Conservation (phyloP, 352 stramenopile species). For the Phytophthora brassicae region DNA sequence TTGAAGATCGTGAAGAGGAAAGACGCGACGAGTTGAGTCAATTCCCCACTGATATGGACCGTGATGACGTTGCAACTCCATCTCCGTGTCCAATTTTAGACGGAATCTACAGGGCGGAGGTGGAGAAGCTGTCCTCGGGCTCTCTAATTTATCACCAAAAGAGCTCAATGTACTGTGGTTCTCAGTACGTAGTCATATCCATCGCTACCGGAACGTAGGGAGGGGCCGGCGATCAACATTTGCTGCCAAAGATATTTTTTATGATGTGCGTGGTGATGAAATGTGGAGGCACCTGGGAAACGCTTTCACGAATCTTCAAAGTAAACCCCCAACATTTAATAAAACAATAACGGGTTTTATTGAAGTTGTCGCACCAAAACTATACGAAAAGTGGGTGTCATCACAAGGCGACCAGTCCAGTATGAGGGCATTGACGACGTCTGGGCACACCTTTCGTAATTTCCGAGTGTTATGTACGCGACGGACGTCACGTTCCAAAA, state of each 20-base stretch:
- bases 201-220: conserved; percentile 7
- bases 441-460: too few species aligned
- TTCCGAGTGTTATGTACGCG: too few species aligned
- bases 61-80: not conserved
- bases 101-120: not conserved
- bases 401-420: not conserved
- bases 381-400: not conserved
- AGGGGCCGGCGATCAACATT: not conserved
- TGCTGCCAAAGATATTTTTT: not conserved
- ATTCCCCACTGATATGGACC: not conserved
- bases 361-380: not conserved
- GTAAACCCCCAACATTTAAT: not conserved
- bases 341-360: not conserved
- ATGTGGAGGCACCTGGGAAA: not conserved
- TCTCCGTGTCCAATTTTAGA: not conserved
- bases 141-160: not conserved
- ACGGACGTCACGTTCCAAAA: too few species aligned
- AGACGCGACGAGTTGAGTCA: not conserved
- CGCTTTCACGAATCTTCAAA: not conserved
- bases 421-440: too few species aligned
- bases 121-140: not conserved
- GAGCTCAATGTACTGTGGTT: not conserved
- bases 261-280: too few species aligned
- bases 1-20: too few species aligned
- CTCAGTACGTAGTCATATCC: not conserved